These are phyloP conservation scores for Trametes maxima DNA, from an alignment of 768 basidiomycete genomes.

Conservation along the genomic window DNA sequence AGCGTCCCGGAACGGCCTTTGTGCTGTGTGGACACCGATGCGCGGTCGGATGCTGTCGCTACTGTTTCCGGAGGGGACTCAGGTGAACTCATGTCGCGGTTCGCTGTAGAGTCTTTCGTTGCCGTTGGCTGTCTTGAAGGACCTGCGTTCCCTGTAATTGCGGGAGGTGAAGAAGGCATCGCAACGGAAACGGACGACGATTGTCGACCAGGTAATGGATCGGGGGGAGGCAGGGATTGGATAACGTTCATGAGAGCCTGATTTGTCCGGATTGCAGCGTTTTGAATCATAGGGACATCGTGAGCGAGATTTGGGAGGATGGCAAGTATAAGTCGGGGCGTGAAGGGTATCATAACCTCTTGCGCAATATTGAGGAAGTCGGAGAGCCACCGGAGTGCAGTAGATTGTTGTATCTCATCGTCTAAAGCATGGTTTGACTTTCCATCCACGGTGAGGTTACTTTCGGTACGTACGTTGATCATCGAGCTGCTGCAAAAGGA, in stretches of 20 bases:
- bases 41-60: slow-evolving; percentile 29
- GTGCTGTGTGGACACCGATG: slow-evolving; percentile 19
- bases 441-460: not conserved
- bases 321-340: slow-evolving; percentile 88
- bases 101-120: slow-evolving; percentile 32
- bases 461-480: slow-evolving; percentile 65
- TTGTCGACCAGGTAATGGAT: slow-evolving; percentile 40
- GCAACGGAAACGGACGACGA: slow-evolving; percentile 33
- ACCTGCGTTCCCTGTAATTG: slow-evolving; percentile 41
- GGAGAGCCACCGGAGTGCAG: slow-evolving; percentile 90
- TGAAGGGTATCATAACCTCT: slow-evolving; percentile 93
- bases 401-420: slow-evolving; percentile 93
- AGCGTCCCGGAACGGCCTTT: slow-evolving; percentile 14
- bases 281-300: slow-evolving; percentile 85
- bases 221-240: slow-evolving; percentile 77
- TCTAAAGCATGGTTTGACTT: slow-evolving; percentile 47
- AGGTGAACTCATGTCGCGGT: slow-evolving; percentile 49
- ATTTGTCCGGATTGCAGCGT: slow-evolving; percentile 85
- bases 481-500: slow-evolving; percentile 84
- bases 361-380: slow-evolving; percentile 87
- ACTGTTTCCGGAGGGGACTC: slow-evolving; percentile 32
- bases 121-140: slow-evolving; percentile 55
- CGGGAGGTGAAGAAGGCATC: slow-evolving; percentile 55
- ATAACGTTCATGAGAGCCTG: slow-evolving; percentile 83
- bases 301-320: slow-evolving; percentile 95